phyloP scores from a whole-genome alignment of 208 protist species.

The Porcisia deanei region DNA sequence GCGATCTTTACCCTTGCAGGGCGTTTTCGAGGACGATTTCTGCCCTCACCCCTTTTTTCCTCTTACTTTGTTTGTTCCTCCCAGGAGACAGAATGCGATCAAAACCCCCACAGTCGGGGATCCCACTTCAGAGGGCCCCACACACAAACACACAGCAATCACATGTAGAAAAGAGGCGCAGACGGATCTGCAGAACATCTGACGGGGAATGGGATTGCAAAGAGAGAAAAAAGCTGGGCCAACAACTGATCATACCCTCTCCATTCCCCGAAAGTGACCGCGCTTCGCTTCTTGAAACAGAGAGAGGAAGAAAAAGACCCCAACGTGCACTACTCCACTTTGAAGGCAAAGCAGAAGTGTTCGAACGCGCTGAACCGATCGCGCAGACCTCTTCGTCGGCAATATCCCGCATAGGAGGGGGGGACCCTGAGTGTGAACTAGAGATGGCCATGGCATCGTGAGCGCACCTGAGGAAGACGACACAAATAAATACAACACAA shows the following conservation, averaged over 20 bases:
- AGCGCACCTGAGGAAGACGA: slow-evolving; percentile 1
- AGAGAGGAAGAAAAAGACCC: background rate
- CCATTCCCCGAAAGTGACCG: slow-evolving; percentile 1
- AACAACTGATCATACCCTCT: slow-evolving; percentile 2
- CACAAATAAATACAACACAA: slow-evolving; percentile 2
- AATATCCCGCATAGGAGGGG: background rate
- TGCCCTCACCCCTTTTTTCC: too few species aligned
- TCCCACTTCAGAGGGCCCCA: background rate
- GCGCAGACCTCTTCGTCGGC: background rate
- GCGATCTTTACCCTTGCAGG: background rate
- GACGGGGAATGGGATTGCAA: background rate
- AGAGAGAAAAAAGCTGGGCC: slow-evolving; percentile 4
- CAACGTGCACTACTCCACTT: background rate
- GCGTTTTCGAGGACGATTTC: background rate
- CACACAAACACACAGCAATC: background rate
- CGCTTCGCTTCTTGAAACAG: background rate
- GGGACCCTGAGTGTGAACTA: background rate
- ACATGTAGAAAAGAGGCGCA: background rate
- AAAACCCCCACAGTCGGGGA: background rate
- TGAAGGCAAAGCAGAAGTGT: background rate
- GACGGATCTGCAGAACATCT: background rate
- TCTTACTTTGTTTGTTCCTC: background rate
- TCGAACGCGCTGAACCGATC: background rate
- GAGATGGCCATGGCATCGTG: background rate
- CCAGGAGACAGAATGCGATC: slow-evolving; percentile 1